Evolutionary conservation across 768 basidiomycete species (phyloP).

Genomic region (Crucibulum laeve): DNA sequence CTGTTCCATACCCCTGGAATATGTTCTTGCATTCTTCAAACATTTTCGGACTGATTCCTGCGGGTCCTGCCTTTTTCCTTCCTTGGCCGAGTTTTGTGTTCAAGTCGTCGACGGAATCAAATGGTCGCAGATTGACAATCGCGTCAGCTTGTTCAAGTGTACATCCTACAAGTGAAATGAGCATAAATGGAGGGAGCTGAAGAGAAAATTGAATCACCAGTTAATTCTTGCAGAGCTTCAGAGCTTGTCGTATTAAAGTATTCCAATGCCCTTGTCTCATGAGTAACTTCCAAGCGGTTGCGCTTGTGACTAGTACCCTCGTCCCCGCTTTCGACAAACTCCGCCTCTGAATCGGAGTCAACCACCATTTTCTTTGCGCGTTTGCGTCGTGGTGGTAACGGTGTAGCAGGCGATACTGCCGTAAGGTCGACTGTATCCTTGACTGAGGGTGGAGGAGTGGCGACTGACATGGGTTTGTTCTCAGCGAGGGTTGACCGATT

Average conservation of each 20-base stretch:
- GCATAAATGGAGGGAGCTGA: conserved; percentile 3
- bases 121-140: conserved; percentile 79
- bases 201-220: conserved; percentile 42
- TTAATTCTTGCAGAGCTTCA: conserved; percentile 70
- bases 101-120: conserved; percentile 70
- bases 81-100: conserved; percentile 73
- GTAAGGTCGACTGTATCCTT: conserved; percentile 33
- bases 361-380: conserved; percentile 58
- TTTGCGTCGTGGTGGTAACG: conserved; percentile 41
- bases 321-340: conserved; percentile 45
- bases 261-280: conserved; percentile 51
- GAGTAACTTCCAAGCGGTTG: conserved; percentile 25
- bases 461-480: conserved; percentile 24
- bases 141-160: conserved; percentile 73
- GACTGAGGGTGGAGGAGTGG: conserved; percentile 37
- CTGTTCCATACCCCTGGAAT: conserved; percentile 79
- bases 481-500: conserved; percentile 55
- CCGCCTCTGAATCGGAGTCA: conserved; percentile 62
- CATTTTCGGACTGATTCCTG: conserved; percentile 82
- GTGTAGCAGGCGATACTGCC: conserved; percentile 32
- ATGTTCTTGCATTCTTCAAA: conserved; percentile 89
- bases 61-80: conserved; percentile 81
- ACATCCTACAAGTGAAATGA: conserved; percentile 54
- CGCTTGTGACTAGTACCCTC: conserved; percentile 29
- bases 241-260: conserved; percentile 64